phyloP scores from a whole-genome alignment of 352 stramenopile species.

The Globisporangium lucens region DNA sequence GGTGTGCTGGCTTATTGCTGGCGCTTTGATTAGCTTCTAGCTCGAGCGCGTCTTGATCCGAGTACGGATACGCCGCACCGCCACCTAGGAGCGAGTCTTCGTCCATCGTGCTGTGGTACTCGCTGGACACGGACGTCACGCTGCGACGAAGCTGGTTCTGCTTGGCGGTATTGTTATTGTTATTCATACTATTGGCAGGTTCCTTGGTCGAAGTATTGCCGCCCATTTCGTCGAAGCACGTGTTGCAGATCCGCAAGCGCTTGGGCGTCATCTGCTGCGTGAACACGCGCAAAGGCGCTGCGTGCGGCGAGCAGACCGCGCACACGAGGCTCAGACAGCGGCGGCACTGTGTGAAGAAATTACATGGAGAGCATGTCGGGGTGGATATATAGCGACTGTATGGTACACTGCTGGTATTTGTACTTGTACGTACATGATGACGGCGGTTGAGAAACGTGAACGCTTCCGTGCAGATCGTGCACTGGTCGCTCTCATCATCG shows the following conservation, averaged over 20 bases:
- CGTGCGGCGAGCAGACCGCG: slow-evolving; percentile 55
- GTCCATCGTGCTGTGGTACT: slow-evolving; percentile 1
- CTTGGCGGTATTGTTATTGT: neutral
- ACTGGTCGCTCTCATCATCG: slow-evolving; percentile 56
- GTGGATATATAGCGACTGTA: too few relatives aligned
- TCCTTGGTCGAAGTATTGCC: neutral
- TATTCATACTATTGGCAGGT: neutral
- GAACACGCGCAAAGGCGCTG: slow-evolving; percentile 50
- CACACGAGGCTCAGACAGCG: slow-evolving; percentile 64
- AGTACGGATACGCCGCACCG: slow-evolving; percentile 4
- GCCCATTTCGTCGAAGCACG: slow-evolving; percentile 36
- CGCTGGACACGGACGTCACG: slow-evolving; percentile 3
- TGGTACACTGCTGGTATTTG: too few relatives aligned
- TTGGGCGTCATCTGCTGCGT: slow-evolving; percentile 29
- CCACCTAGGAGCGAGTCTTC: neutral
- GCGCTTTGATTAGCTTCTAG: neutral
- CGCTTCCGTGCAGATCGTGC: slow-evolving; percentile 47
- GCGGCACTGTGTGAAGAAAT: slow-evolving; percentile 40
- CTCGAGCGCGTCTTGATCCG: neutral
- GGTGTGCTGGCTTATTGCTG: neutral
- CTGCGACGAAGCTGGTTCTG: neutral
- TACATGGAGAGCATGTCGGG: too few relatives aligned
- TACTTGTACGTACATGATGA: slow-evolving; percentile 47
- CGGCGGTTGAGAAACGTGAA: slow-evolving; percentile 76
- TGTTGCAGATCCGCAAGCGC: slow-evolving; percentile 47